phyloP scores from a whole-genome alignment of 192 early-diverging fungal genomes.

The Podila epigama region DNA sequence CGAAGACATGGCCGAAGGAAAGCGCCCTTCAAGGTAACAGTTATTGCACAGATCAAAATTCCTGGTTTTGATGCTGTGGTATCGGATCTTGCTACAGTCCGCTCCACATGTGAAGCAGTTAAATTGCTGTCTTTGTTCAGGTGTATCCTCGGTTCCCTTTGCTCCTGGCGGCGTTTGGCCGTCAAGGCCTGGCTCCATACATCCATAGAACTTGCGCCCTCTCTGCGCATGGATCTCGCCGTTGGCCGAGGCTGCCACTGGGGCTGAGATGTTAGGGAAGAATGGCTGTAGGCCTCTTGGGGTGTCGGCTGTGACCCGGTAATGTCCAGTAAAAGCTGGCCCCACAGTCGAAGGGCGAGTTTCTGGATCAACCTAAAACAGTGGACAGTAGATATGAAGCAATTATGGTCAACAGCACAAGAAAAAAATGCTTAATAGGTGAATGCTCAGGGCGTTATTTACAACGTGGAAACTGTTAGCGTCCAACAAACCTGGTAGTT shows the following conservation, averaged over 20 bases:
- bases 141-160: constrained; percentile 48
- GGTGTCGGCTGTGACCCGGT: constrained; percentile 95
- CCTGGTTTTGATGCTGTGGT: constrained; percentile 79
- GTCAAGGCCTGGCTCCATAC: constrained; percentile 58
- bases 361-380: constrained; percentile 85
- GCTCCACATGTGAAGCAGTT: constrained; percentile 87
- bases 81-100: constrained; percentile 80
- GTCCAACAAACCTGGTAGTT: constrained; percentile 86
- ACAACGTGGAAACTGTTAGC: not conserved
- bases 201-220: constrained; percentile 40
- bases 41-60: constrained; percentile 82
- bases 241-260: constrained; percentile 20
- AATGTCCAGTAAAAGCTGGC: constrained; percentile 98
- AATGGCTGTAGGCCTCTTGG: constrained; percentile 86
- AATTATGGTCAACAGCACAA: not conserved
- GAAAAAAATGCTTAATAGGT: no score
- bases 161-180: constrained; percentile 57
- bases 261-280: constrained; percentile 58
- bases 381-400: not conserved
- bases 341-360: constrained; percentile 89
- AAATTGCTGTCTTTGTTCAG: constrained; percentile 57
- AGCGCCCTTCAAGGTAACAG: constrained; percentile 94
- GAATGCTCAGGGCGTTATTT: no score
- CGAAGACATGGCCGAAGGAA: constrained; percentile 80
- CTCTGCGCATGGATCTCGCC: constrained; percentile 30